Conservation (phyloP, 345 rosid species). For the Gossypium turneri region DNA sequence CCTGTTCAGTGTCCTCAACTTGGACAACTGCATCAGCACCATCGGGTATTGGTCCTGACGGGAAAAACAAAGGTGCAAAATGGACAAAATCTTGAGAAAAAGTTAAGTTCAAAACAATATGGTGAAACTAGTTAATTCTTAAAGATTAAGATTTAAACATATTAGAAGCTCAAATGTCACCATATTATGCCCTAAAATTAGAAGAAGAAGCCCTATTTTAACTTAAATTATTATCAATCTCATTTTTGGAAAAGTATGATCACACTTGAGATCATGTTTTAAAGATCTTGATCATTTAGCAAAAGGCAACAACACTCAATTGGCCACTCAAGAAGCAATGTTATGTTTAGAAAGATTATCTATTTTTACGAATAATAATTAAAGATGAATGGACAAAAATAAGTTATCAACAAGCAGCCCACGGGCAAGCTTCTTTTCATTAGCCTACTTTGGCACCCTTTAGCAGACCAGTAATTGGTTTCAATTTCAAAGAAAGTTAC, state of each 20-base stretch:
- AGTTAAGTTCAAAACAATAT: background rate
- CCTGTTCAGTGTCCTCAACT: conserved; percentile 77
- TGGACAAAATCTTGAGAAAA: background rate
- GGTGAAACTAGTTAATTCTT: background rate
- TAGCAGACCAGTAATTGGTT: background rate
- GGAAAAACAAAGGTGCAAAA: background rate
- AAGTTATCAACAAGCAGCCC: background rate
- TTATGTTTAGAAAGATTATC: background rate
- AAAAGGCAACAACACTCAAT: background rate
- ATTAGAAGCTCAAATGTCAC: background rate
- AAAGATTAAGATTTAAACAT: background rate
- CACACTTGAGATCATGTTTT: background rate
- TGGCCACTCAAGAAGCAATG: background rate
- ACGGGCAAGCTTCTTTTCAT: background rate
- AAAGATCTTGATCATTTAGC: background rate
- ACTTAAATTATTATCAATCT: background rate
- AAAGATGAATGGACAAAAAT: background rate
- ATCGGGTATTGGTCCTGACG: conserved; percentile 85
- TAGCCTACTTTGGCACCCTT: background rate
- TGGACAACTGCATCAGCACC: conserved; percentile 98
- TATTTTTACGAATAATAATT: background rate
- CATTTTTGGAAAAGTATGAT: background rate
- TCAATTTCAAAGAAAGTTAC: background rate
- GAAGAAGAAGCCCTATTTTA: background rate
- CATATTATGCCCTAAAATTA: background rate